A percentile compares a stretch with the other conserved stretches of the same genome.
These are phyloP conservation scores for Viridothelium virens DNA, from an alignment of 495 filamentous ascomycete species.

Conservation along the genomic window DNA sequence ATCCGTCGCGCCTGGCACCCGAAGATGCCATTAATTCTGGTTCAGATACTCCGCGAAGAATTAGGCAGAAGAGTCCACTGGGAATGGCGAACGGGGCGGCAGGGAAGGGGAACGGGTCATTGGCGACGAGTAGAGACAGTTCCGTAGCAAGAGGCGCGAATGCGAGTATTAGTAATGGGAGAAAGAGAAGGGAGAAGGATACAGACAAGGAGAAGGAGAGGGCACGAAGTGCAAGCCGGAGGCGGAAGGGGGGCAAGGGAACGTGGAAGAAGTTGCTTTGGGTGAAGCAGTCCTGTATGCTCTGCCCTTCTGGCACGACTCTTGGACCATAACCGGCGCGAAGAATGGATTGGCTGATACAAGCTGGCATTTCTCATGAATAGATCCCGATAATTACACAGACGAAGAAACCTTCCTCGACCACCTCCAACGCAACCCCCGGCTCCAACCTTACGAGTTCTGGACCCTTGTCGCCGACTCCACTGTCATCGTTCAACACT, in stretches of 20 bases:
- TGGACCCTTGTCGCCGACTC: constrained; percentile 93
- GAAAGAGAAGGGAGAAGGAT: constrained; percentile 38
- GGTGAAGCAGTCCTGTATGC: constrained; percentile 90
- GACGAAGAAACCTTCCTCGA: constrained; percentile 93
- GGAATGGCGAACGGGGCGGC: constrained; percentile 20
- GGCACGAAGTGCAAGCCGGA: constrained; percentile 50
- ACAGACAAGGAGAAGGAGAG: constrained; percentile 46
- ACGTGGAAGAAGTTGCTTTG: constrained; percentile 93
- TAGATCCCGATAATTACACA: constrained; percentile 97
- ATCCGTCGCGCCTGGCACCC: constrained; percentile 60
- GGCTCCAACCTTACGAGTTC: constrained; percentile 92
- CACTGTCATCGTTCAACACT: constrained; percentile 94
- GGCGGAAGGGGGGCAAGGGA: constrained; percentile 44
- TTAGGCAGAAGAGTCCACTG: constrained; percentile 40
- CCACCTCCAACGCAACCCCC: constrained; percentile 89
- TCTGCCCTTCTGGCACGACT: too few species aligned
- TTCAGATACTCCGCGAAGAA: constrained; percentile 41
- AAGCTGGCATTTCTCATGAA: neutral
- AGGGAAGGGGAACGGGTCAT: constrained; percentile 20
- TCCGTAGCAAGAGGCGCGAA: neutral
- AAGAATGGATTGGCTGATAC: neutral
- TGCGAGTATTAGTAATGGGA: neutral
- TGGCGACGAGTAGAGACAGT: constrained; percentile 33
- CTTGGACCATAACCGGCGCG: too few species aligned
- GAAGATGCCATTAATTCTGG: constrained; percentile 71